phyloP scores from a whole-genome alignment of 768 basidiomycete genomes.

The Tricholoma hemisulphureum region DNA sequence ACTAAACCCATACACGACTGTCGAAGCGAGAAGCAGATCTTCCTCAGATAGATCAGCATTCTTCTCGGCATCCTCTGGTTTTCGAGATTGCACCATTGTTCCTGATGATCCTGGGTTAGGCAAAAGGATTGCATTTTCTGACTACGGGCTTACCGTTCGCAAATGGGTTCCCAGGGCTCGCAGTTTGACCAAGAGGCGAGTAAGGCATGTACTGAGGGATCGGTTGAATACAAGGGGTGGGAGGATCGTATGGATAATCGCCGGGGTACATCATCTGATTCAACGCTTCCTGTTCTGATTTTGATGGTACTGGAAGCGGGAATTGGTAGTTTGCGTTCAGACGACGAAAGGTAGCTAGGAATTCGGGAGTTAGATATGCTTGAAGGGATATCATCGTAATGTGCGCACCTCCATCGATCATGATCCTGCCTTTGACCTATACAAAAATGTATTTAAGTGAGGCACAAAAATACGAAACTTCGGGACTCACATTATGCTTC shows the following conservation, averaged over 20 bases:
- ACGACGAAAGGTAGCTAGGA: constrained; percentile 47
- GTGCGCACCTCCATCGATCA: constrained; percentile 54
- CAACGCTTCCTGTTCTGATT: background rate
- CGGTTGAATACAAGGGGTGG: background rate
- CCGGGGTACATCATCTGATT: background rate
- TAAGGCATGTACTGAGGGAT: background rate
- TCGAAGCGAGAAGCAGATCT: constrained; percentile 53
- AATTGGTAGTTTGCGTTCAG: constrained; percentile 51
- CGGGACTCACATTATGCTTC: constrained; percentile 47
- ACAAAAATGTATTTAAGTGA: background rate
- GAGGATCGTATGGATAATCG: background rate
- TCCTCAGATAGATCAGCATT: constrained; percentile 46
- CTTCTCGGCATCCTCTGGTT: background rate
- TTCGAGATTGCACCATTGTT: constrained; percentile 18
- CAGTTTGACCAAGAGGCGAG: background rate
- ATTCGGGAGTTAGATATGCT: background rate
- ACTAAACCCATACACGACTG: constrained; percentile 63
- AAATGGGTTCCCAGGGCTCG: background rate
- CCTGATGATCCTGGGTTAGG: constrained; percentile 7
- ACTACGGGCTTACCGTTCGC: constrained; percentile 6
- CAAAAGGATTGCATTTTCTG: too few relatives aligned
- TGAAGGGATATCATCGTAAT: background rate
- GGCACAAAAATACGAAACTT: background rate
- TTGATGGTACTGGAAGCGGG: constrained; percentile 35
- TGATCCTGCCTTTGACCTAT: constrained; percentile 56